Percentiles rank a stretch among this genome's conserved stretches.
Conservation (phyloP, 2,329 filamentous ascomycete genomes). For the Colletotrichum sp. region DNA sequence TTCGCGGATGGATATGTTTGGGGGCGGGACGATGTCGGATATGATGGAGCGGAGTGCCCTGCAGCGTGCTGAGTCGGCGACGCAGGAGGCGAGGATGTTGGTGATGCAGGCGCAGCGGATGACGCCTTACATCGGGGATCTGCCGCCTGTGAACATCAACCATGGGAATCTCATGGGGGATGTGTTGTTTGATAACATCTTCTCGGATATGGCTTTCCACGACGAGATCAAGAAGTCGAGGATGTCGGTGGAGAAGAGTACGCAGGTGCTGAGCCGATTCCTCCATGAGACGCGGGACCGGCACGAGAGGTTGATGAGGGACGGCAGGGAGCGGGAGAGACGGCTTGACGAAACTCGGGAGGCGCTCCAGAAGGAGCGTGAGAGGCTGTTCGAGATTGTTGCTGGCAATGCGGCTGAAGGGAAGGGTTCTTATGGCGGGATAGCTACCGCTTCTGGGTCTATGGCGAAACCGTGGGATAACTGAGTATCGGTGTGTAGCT, state of each 20-base stretch:
- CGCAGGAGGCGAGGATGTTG: conserved; percentile 44
- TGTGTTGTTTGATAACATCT: conserved; percentile 61
- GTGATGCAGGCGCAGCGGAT: conserved; percentile 44
- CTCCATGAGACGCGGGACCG: conserved; percentile 35
- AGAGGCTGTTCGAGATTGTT: conserved; percentile 43
- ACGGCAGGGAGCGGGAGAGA: conserved; percentile 33
- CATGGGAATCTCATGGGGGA: conserved; percentile 53
- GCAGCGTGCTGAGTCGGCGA: conserved; percentile 47
- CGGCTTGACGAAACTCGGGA: conserved; percentile 37
- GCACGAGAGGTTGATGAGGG: conserved; percentile 30
- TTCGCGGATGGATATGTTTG: conserved; percentile 53
- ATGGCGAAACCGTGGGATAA: not conserved
- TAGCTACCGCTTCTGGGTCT: not conserved
- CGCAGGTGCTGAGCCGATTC: conserved; percentile 35
- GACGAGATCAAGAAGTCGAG: conserved; percentile 53
- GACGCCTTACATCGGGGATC: conserved; percentile 39
- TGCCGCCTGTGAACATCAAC: conserved; percentile 48
- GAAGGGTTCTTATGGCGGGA: not conserved
- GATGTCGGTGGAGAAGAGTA: conserved; percentile 38
- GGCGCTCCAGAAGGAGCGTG: conserved; percentile 49
- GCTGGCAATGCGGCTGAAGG: not conserved
- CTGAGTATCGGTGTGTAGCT: not conserved
- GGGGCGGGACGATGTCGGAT: conserved; percentile 51
- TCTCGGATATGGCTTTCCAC: conserved; percentile 57
- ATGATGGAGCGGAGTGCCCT: conserved; percentile 61